Evolutionary conservation across 768 basidiomycete genomes (phyloP), one percentile per base, ranked within the genome.

Genomic region (Peribolospora kevripleyi): DNA sequence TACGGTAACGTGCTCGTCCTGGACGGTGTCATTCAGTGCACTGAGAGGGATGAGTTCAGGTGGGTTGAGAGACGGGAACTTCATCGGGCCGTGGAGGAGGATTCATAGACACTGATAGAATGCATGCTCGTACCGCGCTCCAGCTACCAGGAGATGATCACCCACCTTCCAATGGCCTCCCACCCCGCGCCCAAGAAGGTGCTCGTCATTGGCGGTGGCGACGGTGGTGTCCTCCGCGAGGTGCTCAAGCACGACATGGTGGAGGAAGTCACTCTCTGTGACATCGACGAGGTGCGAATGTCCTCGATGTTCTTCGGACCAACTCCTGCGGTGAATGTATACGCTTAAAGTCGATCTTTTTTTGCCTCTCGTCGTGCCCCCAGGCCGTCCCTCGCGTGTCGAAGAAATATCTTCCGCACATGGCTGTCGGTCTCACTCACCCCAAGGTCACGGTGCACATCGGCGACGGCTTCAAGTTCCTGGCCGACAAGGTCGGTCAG

Each of bases 11-110:
- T 97, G 49, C 76, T 98, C 55, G 80, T 90, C 14, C 77, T 98
- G 40, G 91, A 98, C 66, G 84, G 87, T 53, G 86, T 82, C 54
- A 83, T 98, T 61, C 91, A 98, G 68, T 87, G 83, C 71, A 93
- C 90, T 2, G 93, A 98, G 70, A 79, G 90, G 50, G 93, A 98
- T 65, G 93, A 98, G 69, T 98, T 98, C 70, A 88, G 90, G 87
- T 87, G 64, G 61, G 83, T 75, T 14, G n/a, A 42, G 11, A 14
- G 13, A 25, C 25, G 25, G 25, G 25, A 6, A 6, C 25, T 25
- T 25, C 25, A 25, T 25, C 25, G 25, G 25, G 25, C 25, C 25
- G 25, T 25, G 25, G 25, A 25, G 25, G 25, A 25, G 25, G 25
- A 25, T 25, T 25, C 25, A 25, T 25, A 25, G 25, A 25, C 25